These are phyloP conservation scores for Thelonectria olida DNA, from an alignment of 2,329 filamentous ascomycete species.

Conservation along the genomic window DNA sequence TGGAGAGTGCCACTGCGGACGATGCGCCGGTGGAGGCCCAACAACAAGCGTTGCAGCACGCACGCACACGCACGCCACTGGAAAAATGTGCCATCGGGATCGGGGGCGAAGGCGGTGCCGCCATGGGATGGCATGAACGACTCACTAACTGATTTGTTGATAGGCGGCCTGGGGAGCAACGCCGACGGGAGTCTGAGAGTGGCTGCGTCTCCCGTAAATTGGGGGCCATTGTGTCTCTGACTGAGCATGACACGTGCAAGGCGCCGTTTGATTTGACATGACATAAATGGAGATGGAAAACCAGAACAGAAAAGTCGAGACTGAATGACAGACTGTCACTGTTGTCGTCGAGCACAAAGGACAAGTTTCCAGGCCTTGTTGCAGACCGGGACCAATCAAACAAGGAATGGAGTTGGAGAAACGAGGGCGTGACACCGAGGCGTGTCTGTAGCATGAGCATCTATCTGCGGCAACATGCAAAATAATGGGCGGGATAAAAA, in stretches of 20 bases:
- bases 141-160: background rate
- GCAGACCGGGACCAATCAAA: background rate
- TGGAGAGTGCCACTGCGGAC: slow-evolving; percentile 27
- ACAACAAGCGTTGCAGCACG: background rate
- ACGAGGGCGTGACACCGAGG: slow-evolving; percentile 7
- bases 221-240: background rate
- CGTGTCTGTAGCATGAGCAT: slow-evolving; percentile 9
- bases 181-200: background rate
- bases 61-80: background rate
- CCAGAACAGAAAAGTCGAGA: background rate
- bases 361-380: slow-evolving; percentile 17
- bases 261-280: background rate
- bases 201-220: background rate
- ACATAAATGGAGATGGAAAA: background rate
- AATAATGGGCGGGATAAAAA: background rate
- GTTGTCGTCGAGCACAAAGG: background rate
- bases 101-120: background rate
- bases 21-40: slow-evolving; percentile 24
- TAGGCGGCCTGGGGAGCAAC: no score
- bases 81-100: background rate
- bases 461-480: background rate
- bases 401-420: background rate
- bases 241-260: background rate
- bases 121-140: background rate
- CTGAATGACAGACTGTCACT: background rate